Conservation (phyloP, 331 rosid genomes). For the Malus hybrid region DNA sequence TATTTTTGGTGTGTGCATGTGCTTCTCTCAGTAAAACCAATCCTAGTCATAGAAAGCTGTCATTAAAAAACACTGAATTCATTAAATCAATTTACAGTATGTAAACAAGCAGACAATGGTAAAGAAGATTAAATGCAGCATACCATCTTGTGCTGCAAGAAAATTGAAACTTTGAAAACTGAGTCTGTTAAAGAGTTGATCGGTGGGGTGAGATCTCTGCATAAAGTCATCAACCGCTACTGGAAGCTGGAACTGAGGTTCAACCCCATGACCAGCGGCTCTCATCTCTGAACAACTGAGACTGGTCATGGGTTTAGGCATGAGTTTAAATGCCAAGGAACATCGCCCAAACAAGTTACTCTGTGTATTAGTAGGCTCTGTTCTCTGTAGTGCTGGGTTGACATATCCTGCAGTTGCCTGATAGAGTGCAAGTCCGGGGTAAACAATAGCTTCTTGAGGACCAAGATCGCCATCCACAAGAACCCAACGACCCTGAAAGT, state of each 20-base stretch:
- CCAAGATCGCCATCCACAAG: constrained; percentile 88
- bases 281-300: constrained; percentile 96
- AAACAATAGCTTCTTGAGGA: constrained; percentile 90
- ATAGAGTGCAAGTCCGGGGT: constrained; percentile 95
- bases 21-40: neutral
- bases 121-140: constrained; percentile 14
- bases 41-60: neutral
- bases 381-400: constrained; percentile 77
- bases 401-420: constrained; percentile 89
- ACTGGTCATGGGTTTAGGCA: constrained; percentile 83
- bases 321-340: constrained; percentile 76
- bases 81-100: neutral
- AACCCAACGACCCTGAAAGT: constrained; percentile 83
- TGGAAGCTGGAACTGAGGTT: constrained; percentile 87
- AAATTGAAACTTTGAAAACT: constrained; percentile 70
- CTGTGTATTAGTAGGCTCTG: constrained; percentile 55
- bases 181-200: constrained; percentile 62
- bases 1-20: neutral
- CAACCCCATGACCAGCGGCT: constrained; percentile 92
- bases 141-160: constrained; percentile 79
- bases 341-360: constrained; percentile 74
- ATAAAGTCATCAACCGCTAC: constrained; percentile 93
- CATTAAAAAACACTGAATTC: neutral
- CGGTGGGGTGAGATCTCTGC: constrained; percentile 81
- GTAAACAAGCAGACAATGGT: neutral